Conservation (phyloP, 257 asterid species). For the Craterostigma plantagineum region DNA sequence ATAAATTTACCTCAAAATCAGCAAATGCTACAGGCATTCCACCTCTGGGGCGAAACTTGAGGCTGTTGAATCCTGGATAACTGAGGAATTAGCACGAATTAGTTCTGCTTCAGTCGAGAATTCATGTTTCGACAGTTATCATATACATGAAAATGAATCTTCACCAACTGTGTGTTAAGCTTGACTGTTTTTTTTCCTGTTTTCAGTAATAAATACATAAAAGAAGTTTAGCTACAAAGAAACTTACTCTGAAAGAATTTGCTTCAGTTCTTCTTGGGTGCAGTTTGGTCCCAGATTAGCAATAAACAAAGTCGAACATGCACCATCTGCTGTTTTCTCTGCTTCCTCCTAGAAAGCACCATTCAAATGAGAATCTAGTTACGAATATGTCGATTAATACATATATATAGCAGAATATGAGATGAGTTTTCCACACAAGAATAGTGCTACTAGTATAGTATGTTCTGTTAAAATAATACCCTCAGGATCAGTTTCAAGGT, state of each 20-base stretch:
- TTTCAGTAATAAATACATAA: too few relatives aligned
- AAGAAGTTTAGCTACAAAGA: neutral
- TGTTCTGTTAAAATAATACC: too few relatives aligned
- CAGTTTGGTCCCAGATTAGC: conserved; percentile 95
- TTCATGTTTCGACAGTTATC: neutral
- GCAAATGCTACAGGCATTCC: conserved; percentile 99
- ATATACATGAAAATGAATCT: neutral
- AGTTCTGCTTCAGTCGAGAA: conserved; percentile 1
- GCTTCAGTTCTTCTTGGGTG: conserved; percentile 73
- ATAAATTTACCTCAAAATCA: conserved; percentile 62
- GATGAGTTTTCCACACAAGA: too few relatives aligned
- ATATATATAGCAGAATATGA: too few relatives aligned
- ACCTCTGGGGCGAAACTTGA: conserved; percentile 79
- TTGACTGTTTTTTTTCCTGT: too few relatives aligned
- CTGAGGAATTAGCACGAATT: conserved; percentile 20
- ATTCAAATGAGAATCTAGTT: neutral
- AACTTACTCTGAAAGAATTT: conserved; percentile 68
- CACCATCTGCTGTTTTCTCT: conserved; percentile 42
- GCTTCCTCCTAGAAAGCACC: conserved; percentile 30
- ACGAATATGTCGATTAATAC: neutral
- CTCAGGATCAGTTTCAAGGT: too few relatives aligned
- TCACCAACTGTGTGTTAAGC: neutral
- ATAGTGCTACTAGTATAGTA: too few relatives aligned
- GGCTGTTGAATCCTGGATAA: conserved; percentile 64
- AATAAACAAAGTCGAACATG: conserved; percentile 85